Evolutionary conservation across 169 alveolate species (phyloP).

Genomic region (Babesia sp.): DNA sequence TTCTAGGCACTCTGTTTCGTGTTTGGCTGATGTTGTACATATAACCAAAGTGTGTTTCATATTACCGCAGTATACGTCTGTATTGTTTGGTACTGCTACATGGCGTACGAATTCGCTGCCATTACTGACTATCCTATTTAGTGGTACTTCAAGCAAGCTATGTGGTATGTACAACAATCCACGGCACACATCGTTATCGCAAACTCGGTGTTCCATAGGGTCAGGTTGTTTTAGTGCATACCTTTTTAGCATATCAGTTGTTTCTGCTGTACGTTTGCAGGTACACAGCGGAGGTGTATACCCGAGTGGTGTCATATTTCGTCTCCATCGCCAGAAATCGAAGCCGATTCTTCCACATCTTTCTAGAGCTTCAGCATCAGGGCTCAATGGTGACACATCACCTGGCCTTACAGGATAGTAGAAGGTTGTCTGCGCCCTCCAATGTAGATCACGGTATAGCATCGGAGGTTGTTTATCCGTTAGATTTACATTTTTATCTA

Average conservation of each 20-base stretch:
- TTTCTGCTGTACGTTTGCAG: constrained; percentile 47
- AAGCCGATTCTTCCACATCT: constrained; percentile 60
- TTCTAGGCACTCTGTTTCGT: constrained; percentile 69
- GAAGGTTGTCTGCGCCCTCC: constrained; percentile 10
- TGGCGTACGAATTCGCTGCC: constrained; percentile 64
- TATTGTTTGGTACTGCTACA: constrained; percentile 68
- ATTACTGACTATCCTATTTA: constrained; percentile 70
- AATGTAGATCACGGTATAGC: constrained; percentile 36
- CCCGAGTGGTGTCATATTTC: constrained; percentile 62
- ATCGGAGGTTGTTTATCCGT: background rate
- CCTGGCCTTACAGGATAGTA: constrained; percentile 41
- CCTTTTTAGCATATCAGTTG: constrained; percentile 8
- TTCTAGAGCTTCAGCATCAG: constrained; percentile 63
- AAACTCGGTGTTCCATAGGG: constrained; percentile 50
- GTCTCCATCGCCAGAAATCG: constrained; percentile 67
- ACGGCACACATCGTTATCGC: constrained; percentile 72
- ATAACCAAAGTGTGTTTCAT: constrained; percentile 73
- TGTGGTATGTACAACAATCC: constrained; percentile 76
- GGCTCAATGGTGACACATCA: constrained; percentile 66
- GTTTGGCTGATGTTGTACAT: constrained; percentile 68
- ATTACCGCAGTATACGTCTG: constrained; percentile 77
- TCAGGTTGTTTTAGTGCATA: background rate
- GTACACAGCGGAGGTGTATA: constrained; percentile 69
- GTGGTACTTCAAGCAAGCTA: constrained; percentile 71
- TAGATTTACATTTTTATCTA: background rate